phyloP scores from a whole-genome alignment of 1,139 yeast genomes.

The Suhomyces kunorum region DNA sequence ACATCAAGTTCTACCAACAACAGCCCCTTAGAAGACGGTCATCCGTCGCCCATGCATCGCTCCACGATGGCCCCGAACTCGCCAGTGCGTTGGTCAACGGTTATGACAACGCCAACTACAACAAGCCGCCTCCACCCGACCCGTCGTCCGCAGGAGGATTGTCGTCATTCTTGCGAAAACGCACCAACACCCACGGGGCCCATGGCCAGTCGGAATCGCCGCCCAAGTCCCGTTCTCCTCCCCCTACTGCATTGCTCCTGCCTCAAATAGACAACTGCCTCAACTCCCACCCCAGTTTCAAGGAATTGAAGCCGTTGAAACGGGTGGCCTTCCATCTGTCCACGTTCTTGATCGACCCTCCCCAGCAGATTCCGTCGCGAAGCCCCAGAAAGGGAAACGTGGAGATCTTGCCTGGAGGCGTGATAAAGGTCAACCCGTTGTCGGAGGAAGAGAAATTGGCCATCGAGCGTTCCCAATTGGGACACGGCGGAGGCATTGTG shows the following conservation, averaged over 20 bases:
- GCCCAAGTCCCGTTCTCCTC: constrained; percentile 2
- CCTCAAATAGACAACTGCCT: constrained; percentile 4
- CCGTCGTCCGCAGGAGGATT: constrained; percentile 19
- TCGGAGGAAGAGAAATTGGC: constrained; percentile 56
- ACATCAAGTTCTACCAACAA: constrained; percentile 52
- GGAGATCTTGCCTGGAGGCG: constrained; percentile 61
- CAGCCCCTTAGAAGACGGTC: constrained; percentile 23
- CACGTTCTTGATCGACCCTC: constrained; percentile 72
- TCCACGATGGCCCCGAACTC: constrained; percentile 16
- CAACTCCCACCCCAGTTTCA: constrained; percentile 17
- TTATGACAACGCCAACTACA: constrained; percentile 18
- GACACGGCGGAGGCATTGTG: constrained; percentile 69
- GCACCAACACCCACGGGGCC: constrained; percentile 15
- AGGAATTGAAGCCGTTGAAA: constrained; percentile 47
- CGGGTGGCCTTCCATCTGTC: constrained; percentile 73
- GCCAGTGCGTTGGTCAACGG: constrained; percentile 48
- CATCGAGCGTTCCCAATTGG: constrained; percentile 46
- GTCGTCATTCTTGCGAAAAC: constrained; percentile 32
- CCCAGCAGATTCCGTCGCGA: constrained; percentile 68
- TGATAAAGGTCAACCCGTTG: constrained; percentile 59
- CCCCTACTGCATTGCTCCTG: constrained; percentile 1
- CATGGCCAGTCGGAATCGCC: constrained; percentile 5
- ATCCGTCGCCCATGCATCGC: constrained; percentile 8
- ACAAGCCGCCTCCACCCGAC: constrained; percentile 8
- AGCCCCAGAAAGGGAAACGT: constrained; percentile 72